phyloP scores from a whole-genome alignment of 352 stramenopile species.

The Globisporangium perplexum region DNA sequence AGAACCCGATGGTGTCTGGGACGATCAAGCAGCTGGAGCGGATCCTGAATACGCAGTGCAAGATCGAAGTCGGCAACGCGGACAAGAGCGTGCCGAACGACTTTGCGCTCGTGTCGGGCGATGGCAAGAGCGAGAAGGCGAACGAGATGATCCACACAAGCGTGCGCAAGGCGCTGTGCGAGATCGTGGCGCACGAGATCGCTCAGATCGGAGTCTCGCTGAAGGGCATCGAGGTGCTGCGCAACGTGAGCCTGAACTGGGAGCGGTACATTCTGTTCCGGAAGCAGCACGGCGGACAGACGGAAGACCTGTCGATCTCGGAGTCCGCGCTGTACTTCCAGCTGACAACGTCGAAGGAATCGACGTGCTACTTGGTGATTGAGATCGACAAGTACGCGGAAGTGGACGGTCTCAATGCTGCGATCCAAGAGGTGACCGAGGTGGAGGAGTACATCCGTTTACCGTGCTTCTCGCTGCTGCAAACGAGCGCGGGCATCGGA shows the following conservation, averaged over 20 bases:
- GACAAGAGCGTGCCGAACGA: conserved; percentile 43
- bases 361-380: conserved; percentile 78
- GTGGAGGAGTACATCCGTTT: conserved; percentile 67
- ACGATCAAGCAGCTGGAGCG: conserved; percentile 61
- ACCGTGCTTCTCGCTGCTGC: conserved; percentile 77
- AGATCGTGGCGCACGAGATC: conserved; percentile 83
- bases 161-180: conserved; percentile 66
- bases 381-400: conserved; percentile 84
- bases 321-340: conserved; percentile 79
- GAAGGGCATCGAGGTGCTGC: conserved; percentile 76
- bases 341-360: conserved; percentile 79
- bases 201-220: conserved; percentile 66
- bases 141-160: conserved; percentile 67
- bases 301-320: conserved; percentile 79
- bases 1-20: conserved; percentile 45
- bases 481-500: conserved; percentile 52
- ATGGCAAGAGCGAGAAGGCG: conserved; percentile 65
- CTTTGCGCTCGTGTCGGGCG: conserved; percentile 65
- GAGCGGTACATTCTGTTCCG: conserved; percentile 82
- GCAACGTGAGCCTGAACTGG: conserved; percentile 78
- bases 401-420: conserved; percentile 47
- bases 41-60: conserved; percentile 74
- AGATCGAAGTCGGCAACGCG: conserved; percentile 54
- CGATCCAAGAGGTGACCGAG: conserved; percentile 42
- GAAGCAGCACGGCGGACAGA: conserved; percentile 71